Base-by-base conservation (phyloP, 208 protist species). In the Leishmania mexicana region DNA sequence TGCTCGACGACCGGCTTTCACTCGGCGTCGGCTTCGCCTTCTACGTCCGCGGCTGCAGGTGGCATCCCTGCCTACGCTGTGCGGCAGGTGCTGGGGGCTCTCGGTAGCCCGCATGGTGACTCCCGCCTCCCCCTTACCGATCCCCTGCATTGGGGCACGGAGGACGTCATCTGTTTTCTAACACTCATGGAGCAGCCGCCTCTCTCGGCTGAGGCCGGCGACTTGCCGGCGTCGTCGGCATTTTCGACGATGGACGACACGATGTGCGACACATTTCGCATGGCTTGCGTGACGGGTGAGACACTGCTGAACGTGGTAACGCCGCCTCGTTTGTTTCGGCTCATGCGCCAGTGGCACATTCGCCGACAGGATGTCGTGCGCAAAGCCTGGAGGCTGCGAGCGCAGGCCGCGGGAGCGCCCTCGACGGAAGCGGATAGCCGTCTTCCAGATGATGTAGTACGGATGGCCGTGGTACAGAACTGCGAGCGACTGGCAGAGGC, bases 271-370 rank as follows among this genome's bases (percentile, higher is more conserved):
- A 83, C 95, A 13, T 97, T 96, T 64, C 81, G 79, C 35, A 93
- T 96, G 83, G 90, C 88, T 1, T 21, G 79, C 6, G 87, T 90
- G 3, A 86, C 88, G 24, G 95, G 95, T 11, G 81, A 93, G 31
- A 91, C 89, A 75, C 72, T 97, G 58, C 76, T 97, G 64, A 87
- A 96, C 64, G 81, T 92, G 13, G 93, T 95, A 3, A 68, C 83
- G 53, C 93, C 95, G 60, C 88, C 84, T 15, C 81, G 85, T 2
- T 76, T 97, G 60, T 97, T 97, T 80, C 86, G 92, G 8, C 74
- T 93, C 58, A 88, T 97, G 91, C 89, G 95, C 0, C 90, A 90
- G 40, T 97, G 95, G 93, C 90, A 97, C 80, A 79, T 91, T 28
- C 84, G 87, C 1, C 93, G 95, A 2, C 85, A 92, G 24, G 90